Percentiles rank a stretch among this genome's conserved stretches.
phyloP scores from a whole-genome alignment of 352 stramenopile genomes.

The Lagenidium giganteum region DNA sequence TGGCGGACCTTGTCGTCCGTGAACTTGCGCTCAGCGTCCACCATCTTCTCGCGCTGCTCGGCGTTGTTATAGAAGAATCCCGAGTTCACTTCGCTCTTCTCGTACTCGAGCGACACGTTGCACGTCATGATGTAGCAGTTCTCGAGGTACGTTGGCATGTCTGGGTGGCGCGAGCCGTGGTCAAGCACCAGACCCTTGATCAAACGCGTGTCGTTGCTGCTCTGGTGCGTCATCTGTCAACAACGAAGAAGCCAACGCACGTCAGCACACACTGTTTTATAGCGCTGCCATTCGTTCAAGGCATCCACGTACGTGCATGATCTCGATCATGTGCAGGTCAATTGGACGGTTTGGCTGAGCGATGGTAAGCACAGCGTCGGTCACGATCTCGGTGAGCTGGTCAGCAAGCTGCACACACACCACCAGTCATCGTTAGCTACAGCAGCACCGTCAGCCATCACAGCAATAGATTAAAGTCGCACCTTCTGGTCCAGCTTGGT shows the following conservation, averaged over 20 bases:
- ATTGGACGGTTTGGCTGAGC: slow-evolving; percentile 79
- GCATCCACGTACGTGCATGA: slow-evolving; percentile 89
- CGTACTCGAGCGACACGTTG: slow-evolving; percentile 99
- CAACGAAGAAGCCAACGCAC: neutral
- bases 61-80: slow-evolving; percentile 99
- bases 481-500: slow-evolving; percentile 97
- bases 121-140: slow-evolving; percentile 99
- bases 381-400: slow-evolving; percentile 95
- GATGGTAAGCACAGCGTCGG: slow-evolving; percentile 96
- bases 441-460: neutral
- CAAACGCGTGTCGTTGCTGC: slow-evolving; percentile 90
- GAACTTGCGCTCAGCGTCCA: slow-evolving; percentile 93
- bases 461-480: neutral
- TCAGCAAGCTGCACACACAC: slow-evolving; percentile 56
- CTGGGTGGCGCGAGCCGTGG: slow-evolving; percentile 97
- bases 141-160: slow-evolving; percentile 97
- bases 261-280: neutral
- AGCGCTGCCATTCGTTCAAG: neutral
- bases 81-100: slow-evolving; percentile 99
- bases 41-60: slow-evolving; percentile 98
- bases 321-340: slow-evolving; percentile 99
- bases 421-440: slow-evolving; percentile 2
- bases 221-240: slow-evolving; percentile 94
- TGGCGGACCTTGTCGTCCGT: slow-evolving; percentile 95
- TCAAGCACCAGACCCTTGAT: slow-evolving; percentile 97